Evolutionary conservation across 2,329 filamentous ascomycete genomes (phyloP).

Genomic region (Knufia fluminis): DNA sequence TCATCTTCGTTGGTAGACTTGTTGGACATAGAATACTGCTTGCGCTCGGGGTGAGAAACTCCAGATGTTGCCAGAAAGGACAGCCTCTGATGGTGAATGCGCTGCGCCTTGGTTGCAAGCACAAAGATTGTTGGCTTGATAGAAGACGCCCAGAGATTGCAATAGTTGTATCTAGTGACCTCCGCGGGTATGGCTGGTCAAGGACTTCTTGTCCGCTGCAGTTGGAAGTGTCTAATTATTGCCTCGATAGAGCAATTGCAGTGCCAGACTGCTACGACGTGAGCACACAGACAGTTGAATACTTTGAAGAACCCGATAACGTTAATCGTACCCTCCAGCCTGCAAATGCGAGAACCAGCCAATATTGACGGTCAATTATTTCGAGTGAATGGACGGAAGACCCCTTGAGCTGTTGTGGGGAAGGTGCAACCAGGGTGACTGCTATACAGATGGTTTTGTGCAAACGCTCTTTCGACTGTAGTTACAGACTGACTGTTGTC

Average conservation of each 20-base stretch:
- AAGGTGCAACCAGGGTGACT: no score
- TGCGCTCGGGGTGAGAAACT: not conserved
- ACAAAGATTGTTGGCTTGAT: not conserved
- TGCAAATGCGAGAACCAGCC: not conserved
- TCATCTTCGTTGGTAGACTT: not conserved
- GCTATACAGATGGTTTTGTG: not conserved
- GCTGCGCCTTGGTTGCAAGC: not conserved
- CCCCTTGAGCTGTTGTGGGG: no score
- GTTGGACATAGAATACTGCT: slow-evolving; percentile 3
- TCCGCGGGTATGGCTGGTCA: no score
- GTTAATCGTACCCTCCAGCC: not conserved
- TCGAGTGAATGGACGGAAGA: not conserved
- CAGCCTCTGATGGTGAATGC: not conserved
- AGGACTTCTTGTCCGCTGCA: not conserved
- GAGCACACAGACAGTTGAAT: not conserved
- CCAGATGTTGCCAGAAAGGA: not conserved
- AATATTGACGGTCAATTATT: not conserved
- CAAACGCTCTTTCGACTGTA: not conserved
- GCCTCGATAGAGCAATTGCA: not conserved
- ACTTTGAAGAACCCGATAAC: not conserved
- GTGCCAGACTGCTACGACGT: not conserved
- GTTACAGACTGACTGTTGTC: not conserved
- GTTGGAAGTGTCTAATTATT: not conserved
- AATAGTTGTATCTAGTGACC: not conserved
- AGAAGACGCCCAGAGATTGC: not conserved